A percentile compares a stretch with the other conserved stretches of the same genome.
These are phyloP conservation scores for Mortierella sp. DNA, from an alignment of 371 early-diverging fungal genomes.

Conservation along the genomic window DNA sequence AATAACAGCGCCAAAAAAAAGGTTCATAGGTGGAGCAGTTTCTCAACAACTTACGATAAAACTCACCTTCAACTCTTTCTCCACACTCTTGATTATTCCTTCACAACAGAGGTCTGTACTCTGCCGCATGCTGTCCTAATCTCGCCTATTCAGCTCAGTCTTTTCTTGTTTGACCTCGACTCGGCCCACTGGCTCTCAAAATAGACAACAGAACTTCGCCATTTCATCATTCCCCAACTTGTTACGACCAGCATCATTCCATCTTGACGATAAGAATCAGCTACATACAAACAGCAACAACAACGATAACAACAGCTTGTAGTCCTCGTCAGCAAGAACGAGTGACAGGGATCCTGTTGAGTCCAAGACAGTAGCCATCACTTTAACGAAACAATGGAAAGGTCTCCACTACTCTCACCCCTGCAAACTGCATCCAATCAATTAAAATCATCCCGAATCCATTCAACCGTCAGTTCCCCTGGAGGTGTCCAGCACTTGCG, in stretches of 20 bases:
- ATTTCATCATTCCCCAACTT: neutral
- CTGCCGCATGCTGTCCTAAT: neutral
- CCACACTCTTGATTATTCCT: neutral
- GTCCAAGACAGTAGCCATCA: neutral
- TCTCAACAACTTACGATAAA: no score
- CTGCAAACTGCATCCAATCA: slow-evolving; percentile 49
- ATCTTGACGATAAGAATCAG: slow-evolving; percentile 30
- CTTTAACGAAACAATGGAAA: slow-evolving; percentile 36
- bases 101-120: neutral
- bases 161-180: neutral
- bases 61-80: neutral
- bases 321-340: neutral
- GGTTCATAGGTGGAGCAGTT: no score
- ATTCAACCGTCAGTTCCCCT: slow-evolving; percentile 56
- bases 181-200: neutral
- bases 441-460: slow-evolving; percentile 44
- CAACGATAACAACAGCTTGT: neutral
- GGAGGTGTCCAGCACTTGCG: slow-evolving; percentile 47
- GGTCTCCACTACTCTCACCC: slow-evolving; percentile 48
- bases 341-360: slow-evolving; percentile 2
- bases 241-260: neutral
- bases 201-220: neutral
- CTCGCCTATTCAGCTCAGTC: neutral
- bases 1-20: no score
- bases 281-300: neutral